Percentiles rank a stretch among this genome's conserved stretches.
Evolutionary conservation across 768 basidiomycete genomes (phyloP).

Genomic region (Collybia nuda): DNA sequence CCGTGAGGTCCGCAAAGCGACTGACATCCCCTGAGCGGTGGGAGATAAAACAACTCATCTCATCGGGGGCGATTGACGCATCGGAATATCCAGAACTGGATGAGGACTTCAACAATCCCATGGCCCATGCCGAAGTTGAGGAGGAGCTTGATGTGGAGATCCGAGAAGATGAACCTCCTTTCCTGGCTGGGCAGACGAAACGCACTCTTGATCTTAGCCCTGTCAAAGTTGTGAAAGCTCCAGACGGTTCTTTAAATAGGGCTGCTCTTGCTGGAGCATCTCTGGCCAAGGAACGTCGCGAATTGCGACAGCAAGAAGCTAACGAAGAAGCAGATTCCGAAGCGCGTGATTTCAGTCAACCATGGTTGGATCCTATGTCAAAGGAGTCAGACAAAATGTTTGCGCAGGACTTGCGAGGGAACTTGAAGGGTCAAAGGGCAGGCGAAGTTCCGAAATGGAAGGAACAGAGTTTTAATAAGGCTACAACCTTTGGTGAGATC

Average conservation of each 20-base stretch:
- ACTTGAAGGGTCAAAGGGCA: slow-evolving; percentile 79
- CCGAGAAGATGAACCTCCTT: slow-evolving; percentile 94
- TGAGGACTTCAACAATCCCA: slow-evolving; percentile 77
- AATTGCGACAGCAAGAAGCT: slow-evolving; percentile 89
- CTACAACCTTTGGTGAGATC: slow-evolving; percentile 93
- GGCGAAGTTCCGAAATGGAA: slow-evolving; percentile 89
- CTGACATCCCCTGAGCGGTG: slow-evolving; percentile 96
- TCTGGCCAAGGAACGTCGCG: slow-evolving; percentile 91
- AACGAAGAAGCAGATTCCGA: slow-evolving; percentile 95
- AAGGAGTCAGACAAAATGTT: slow-evolving; percentile 84
- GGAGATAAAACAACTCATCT: slow-evolving; percentile 99
- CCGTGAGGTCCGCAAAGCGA: slow-evolving; percentile 79
- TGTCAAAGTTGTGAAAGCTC: slow-evolving; percentile 97
- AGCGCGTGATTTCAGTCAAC: slow-evolving; percentile 90
- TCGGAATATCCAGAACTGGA: slow-evolving; percentile 94
- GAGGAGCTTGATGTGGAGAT: slow-evolving; percentile 98
- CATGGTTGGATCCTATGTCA: slow-evolving; percentile 99
- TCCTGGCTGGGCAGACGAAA: slow-evolving; percentile 95
- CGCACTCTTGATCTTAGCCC: slow-evolving; percentile 93
- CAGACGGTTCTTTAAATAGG: slow-evolving; percentile 94
- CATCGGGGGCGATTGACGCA: slow-evolving; percentile 88
- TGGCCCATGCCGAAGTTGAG: slow-evolving; percentile 84
- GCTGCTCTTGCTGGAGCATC: slow-evolving; percentile 94
- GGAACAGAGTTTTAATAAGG: slow-evolving; percentile 90
- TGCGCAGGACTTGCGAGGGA: slow-evolving; percentile 88